Conservation (phyloP, 305 asterid genomes). For the Ajuga reptans region DNA sequence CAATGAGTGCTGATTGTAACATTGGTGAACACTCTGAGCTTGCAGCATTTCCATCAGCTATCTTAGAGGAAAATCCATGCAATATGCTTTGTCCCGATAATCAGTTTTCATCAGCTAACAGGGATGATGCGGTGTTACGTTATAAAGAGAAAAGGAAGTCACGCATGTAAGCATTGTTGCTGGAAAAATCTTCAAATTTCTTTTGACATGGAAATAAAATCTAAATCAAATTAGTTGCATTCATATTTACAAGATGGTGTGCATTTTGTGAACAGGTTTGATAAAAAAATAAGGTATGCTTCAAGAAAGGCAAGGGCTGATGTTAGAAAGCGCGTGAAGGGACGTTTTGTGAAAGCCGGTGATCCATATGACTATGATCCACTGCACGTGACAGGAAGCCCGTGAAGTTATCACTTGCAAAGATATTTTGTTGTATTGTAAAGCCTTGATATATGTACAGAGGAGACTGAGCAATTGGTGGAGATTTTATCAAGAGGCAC, state of each 20-base stretch:
- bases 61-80: constrained; percentile 47
- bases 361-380: constrained; percentile 61
- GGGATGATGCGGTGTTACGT: constrained; percentile 68
- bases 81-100: constrained; percentile 33
- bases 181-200: not conserved
- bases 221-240: not conserved
- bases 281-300: constrained; percentile 50
- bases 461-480: not conserved
- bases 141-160: constrained; percentile 78
- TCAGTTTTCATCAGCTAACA: constrained; percentile 41
- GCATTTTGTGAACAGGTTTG: constrained; percentile 38
- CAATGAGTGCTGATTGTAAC: constrained; percentile 28
- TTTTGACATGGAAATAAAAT: not conserved
- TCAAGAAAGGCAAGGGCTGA: constrained; percentile 69
- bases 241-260: not conserved
- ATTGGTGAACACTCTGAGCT: constrained; percentile 35
- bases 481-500: constrained; percentile 1
- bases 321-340: constrained; percentile 69
- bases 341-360: constrained; percentile 69
- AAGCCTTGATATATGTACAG: constrained; percentile 15
- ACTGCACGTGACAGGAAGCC: constrained; percentile 25
- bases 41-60: constrained; percentile 45
- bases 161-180: constrained; percentile 49
- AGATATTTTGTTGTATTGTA: not conserved
- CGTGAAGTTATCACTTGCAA: constrained; percentile 18